Evolutionary conservation across 768 basidiomycete species (phyloP), one percentile per base, ranked within the genome.

Genomic region (Peribolospora kevripleyi): DNA sequence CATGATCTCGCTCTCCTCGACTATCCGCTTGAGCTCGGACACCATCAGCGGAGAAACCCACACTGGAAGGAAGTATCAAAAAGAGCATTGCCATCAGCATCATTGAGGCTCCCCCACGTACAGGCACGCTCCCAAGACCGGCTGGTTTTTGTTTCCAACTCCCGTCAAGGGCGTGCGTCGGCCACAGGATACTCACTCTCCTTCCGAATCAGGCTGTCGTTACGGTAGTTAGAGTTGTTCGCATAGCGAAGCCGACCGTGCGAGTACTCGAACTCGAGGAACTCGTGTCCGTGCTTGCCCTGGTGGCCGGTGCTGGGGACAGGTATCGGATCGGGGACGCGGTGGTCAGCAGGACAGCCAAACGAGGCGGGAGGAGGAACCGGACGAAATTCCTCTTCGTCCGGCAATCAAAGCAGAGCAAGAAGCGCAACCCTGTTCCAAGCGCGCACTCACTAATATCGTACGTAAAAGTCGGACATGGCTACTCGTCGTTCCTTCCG

Each of bases 161-260:
- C 10, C 25, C 25, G 25, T 5, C 36, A 40, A 40, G 40, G 40
- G n/a, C 10, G 14, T 10, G 38, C 3, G 4, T 3, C 8, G 10
- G 25, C 25, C 25, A 39, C 42, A 53, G 54, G 9, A 14, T 7
- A 75, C 86, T 63, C 61, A 93, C 90, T 93, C 70, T 98, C 93
- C 84, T 97, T 97, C 58, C 91, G 78, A 66, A 98, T 97, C 51
- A 98, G 71, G 67, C 81, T 83, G 70, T 98, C 93, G 63, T 97
- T 97, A 41, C 93, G 73, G 70, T 98, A 98, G 70, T 98, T 98
- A 7, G 91, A 95, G 73, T 97, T 97, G 73, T 97, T 91, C 58
- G 93, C 93, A 67, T 97, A 98, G 61, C 93, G 78, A 54, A 97
- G 75, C 60, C 91, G 81, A 45, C 91, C 91, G 71, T 90, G 84